phyloP scores from a whole-genome alignment of 2,329 filamentous ascomycete genomes.

The Monilinia fructigena region DNA sequence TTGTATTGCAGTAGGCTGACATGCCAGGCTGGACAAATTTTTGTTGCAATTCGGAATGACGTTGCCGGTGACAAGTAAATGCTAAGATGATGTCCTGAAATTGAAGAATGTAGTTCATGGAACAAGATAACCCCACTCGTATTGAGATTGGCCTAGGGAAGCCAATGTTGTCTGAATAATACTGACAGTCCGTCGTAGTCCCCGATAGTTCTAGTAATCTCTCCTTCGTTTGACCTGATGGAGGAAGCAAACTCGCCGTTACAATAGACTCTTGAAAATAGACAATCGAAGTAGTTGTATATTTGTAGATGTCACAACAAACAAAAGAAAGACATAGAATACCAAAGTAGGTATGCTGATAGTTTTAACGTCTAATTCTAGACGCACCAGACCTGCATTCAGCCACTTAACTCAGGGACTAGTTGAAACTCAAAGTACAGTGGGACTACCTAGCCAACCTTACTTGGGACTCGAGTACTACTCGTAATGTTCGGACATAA shows the following conservation, averaged over 20 bases:
- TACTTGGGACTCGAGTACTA: too few species aligned
- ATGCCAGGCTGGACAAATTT: too few species aligned
- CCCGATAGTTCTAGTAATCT: too few species aligned
- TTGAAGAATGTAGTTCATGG: too few species aligned
- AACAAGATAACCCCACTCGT: too few species aligned
- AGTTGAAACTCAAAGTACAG: too few species aligned
- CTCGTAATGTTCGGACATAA: not conserved
- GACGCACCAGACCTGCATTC: not conserved
- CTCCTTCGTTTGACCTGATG: not conserved
- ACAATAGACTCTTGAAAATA: not conserved
- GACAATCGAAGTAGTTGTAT: not conserved
- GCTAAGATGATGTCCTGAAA: not conserved
- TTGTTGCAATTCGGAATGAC: not conserved
- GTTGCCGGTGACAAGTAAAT: not conserved
- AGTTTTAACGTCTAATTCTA: not conserved
- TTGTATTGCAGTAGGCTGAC: too few species aligned
- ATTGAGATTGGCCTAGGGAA: too few species aligned
- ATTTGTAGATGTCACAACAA: not conserved
- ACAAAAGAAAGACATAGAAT: not conserved
- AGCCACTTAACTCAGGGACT: too few species aligned
- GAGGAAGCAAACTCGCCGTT: not conserved
- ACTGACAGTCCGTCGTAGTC: not conserved
- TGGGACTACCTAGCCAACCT: too few species aligned
- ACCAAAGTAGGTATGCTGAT: not conserved
- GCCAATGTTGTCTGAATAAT: too few species aligned